Percentiles rank a stretch among this genome's conserved stretches.
These are phyloP conservation scores for Saturnispora kantuleensis DNA, from an alignment of 805 yeast species.

Conservation along the genomic window DNA sequence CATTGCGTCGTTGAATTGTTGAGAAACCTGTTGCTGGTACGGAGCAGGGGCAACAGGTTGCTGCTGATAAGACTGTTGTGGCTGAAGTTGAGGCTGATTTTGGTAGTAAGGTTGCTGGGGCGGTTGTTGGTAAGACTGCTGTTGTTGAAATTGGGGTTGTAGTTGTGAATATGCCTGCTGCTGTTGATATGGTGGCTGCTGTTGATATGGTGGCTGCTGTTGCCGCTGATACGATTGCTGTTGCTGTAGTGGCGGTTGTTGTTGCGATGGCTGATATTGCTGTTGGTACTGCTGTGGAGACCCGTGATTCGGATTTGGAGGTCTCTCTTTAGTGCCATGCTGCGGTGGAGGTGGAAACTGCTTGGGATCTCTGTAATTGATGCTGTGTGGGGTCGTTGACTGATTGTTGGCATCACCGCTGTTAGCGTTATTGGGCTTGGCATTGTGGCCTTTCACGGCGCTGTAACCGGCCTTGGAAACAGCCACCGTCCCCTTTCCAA, in stretches of 20 bases:
- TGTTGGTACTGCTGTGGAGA: constrained; percentile 5
- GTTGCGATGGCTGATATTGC: neutral
- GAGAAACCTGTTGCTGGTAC: neutral
- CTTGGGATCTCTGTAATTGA: constrained; percentile 16
- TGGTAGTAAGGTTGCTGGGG: constrained; percentile 9
- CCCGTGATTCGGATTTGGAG: constrained; percentile 13
- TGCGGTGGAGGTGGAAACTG: constrained; percentile 16
- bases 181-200: constrained; percentile 11
- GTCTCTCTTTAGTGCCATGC: constrained; percentile 10
- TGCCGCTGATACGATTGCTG: constrained; percentile 5
- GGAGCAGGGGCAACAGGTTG: constrained; percentile 8
- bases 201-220: constrained; percentile 10
- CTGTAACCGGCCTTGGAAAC: constrained; percentile 36
- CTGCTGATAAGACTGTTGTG: constrained; percentile 15
- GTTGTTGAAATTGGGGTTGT: constrained; percentile 9
- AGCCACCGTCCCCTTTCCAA: constrained; percentile 41
- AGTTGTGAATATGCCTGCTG: neutral
- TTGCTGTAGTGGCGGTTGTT: constrained; percentile 1
- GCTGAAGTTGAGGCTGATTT: constrained; percentile 10
- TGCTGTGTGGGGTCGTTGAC: constrained; percentile 14
- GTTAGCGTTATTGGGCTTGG: constrained; percentile 16
- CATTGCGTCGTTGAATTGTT: neutral
- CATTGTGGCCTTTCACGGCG: constrained; percentile 36
- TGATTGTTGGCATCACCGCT: constrained; percentile 6
- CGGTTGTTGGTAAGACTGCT: constrained; percentile 7